A percentile compares a stretch with the other conserved stretches of the same genome.
Evolutionary conservation across 257 asterid genomes (phyloP).

Genomic region (Nicotiana obtusifolia): DNA sequence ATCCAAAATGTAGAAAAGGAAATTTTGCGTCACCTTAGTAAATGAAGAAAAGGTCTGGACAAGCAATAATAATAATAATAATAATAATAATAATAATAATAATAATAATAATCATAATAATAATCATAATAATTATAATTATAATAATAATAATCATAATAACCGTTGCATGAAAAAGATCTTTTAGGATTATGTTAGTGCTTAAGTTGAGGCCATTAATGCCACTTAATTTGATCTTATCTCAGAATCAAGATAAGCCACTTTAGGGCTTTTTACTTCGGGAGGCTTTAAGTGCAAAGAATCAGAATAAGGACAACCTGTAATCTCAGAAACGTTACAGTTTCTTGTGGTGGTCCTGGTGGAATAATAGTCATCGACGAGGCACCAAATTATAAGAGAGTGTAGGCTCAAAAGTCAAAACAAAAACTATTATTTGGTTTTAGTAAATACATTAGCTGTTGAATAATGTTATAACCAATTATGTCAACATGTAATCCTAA

Average conservation of each 20-base stretch:
- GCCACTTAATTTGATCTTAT: background rate
- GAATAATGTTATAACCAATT: too few relatives aligned
- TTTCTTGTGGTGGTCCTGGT: background rate
- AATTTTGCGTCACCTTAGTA: background rate
- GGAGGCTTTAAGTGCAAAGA: background rate
- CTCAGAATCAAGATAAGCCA: background rate
- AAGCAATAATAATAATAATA: background rate
- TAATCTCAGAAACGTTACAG: background rate
- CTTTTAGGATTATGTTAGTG: background rate
- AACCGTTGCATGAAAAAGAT: background rate
- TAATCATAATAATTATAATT: background rate
- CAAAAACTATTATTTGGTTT: too few relatives aligned
- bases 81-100: background rate
- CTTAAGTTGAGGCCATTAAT: background rate
- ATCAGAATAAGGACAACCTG: constrained; percentile 4
- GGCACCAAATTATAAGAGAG: too few relatives aligned
- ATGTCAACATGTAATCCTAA: too few relatives aligned
- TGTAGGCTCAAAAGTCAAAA: background rate
- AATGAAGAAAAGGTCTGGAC: background rate
- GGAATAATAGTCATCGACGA: background rate
- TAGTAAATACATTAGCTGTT: too few relatives aligned
- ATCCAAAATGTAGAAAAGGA: background rate
- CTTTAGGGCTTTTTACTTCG: background rate
- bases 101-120: too few relatives aligned
- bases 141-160: background rate